These are phyloP conservation scores for Sanghuangporus weigelae DNA, from an alignment of 1,284 basidiomycete genomes.

Conservation along the genomic window DNA sequence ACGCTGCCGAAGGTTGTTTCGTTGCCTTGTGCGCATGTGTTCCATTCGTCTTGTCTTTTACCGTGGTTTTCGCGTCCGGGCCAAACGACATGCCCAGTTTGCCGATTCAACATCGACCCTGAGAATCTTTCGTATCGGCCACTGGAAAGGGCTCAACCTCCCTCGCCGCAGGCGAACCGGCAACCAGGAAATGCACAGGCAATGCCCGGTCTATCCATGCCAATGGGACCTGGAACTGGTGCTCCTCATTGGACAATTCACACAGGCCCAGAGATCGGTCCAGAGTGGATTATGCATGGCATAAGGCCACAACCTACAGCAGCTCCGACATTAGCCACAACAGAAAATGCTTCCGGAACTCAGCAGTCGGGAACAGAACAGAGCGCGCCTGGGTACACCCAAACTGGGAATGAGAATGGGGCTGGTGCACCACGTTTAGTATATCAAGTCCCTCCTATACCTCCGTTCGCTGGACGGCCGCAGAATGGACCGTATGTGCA, in stretches of 20 bases:
- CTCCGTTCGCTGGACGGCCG: background rate
- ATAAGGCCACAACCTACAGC: background rate
- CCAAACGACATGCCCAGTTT: conserved; percentile 76
- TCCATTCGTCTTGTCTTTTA: conserved; percentile 67
- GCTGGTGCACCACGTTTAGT: background rate
- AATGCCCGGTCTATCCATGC: background rate
- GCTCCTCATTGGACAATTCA: background rate
- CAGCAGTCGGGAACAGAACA: background rate
- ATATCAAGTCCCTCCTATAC: background rate
- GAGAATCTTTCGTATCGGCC: conserved; percentile 57
- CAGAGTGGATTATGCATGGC: background rate
- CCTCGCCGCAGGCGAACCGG: conserved; percentile 2
- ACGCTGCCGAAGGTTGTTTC: conserved; percentile 43
- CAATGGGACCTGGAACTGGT: background rate
- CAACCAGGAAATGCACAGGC: background rate
- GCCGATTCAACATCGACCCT: conserved; percentile 75
- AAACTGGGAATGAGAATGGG: background rate
- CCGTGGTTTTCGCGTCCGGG: conserved; percentile 75
- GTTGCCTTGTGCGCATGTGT: conserved; percentile 73
- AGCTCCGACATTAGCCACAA: background rate
- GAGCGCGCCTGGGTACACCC: background rate
- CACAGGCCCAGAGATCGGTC: background rate
- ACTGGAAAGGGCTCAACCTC: conserved; percentile 12
- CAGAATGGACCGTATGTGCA: background rate
- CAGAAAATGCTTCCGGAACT: background rate